Evolutionary conservation across 371 early-diverging fungal species (phyloP).

Genomic region (Mortierella sp.): DNA sequence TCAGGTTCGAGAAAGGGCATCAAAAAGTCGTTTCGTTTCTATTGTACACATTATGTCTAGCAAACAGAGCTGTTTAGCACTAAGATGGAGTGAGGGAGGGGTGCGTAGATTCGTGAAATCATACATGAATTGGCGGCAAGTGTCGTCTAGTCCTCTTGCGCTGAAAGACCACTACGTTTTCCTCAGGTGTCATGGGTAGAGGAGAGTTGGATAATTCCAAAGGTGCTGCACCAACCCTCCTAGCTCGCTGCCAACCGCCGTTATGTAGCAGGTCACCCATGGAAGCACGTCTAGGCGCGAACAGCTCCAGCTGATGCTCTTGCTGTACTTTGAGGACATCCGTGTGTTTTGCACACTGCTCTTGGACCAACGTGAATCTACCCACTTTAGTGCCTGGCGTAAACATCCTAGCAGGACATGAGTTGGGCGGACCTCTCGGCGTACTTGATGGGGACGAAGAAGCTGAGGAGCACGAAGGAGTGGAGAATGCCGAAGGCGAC

Average conservation of each 20-base stretch:
- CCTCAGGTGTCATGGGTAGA: constrained; percentile 15
- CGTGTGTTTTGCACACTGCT: constrained; percentile 16
- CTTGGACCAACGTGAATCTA: constrained; percentile 45
- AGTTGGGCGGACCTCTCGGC: constrained; percentile 1
- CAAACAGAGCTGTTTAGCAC: no score
- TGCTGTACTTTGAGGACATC: constrained; percentile 22
- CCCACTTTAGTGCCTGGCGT: constrained; percentile 49
- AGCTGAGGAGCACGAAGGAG: constrained; percentile 2
- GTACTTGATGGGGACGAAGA: not conserved
- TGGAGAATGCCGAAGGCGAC: not conserved
- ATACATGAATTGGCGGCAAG: not conserved
- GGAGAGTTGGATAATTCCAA: not conserved
- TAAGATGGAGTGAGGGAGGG: no score
- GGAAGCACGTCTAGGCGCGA: constrained; percentile 18
- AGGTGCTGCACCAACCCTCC: no score
- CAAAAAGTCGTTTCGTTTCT: no score
- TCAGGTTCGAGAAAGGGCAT: no score
- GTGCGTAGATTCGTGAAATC: not conserved
- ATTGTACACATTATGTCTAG: no score
- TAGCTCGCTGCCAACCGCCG: not conserved
- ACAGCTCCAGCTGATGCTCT: constrained; percentile 11
- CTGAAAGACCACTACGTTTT: constrained; percentile 44
- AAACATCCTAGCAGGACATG: constrained; percentile 14
- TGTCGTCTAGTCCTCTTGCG: constrained; percentile 20
- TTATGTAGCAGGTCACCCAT: constrained; percentile 2